Evolutionary conservation across 768 basidiomycete species (phyloP).

Genomic region (Cyathus striatus): DNA sequence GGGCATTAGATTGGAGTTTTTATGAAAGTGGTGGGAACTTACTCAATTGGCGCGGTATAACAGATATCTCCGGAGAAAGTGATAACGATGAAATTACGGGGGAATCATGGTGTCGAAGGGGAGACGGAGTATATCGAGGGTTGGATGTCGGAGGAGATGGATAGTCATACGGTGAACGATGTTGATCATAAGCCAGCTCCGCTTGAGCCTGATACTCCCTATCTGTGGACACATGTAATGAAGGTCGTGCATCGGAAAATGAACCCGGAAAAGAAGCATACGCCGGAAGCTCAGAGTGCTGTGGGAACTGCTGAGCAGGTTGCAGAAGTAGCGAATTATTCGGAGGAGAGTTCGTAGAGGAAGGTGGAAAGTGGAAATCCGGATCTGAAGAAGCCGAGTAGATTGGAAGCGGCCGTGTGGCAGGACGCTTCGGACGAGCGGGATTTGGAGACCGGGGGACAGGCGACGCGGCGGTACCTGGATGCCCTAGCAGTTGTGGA

Average conservation of each 20-base stretch:
- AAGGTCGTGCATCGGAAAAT: neutral
- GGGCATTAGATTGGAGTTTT: neutral
- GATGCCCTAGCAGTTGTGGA: neutral
- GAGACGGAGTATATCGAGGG: conserved; percentile 2
- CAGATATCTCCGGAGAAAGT: neutral
- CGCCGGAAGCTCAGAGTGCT: conserved; percentile 10
- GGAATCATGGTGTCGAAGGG: neutral
- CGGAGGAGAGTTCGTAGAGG: conserved; percentile 2
- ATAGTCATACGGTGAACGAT: neutral
- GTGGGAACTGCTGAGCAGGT: conserved; percentile 2
- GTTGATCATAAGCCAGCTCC: neutral
- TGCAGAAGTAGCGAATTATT: conserved; percentile 2
- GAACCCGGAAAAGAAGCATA: conserved; percentile 8
- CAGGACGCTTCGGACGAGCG: neutral
- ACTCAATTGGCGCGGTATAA: no score
- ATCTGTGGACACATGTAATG: neutral
- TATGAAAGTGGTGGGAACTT: neutral
- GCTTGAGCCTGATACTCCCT: neutral
- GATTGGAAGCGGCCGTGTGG: neutral
- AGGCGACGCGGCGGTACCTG: neutral
- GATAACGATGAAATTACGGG: conserved; percentile 1
- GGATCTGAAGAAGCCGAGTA: neutral
- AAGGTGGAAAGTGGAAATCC: neutral
- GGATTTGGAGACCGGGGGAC: neutral
- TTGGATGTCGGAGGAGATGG: conserved; percentile 7